Percentiles rank a stretch among this genome's conserved stretches.
Conservation (phyloP, 176 grass and related monocot species). For the Saccharum officinarum region DNA sequence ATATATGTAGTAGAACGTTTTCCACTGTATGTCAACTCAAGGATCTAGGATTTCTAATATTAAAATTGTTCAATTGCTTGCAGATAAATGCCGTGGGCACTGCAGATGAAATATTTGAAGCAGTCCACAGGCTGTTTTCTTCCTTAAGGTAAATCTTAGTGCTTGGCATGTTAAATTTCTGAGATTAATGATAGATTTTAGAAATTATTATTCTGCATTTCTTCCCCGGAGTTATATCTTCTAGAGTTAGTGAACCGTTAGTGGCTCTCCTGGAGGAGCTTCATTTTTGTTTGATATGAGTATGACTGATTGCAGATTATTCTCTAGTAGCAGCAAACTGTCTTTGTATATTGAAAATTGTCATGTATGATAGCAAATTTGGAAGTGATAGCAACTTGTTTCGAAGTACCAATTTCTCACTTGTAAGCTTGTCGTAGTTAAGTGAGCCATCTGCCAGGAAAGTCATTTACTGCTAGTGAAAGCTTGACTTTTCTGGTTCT, state of each 20-base stretch:
- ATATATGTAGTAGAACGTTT: not conserved
- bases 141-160: constrained; percentile 57
- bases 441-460: not conserved
- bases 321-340: constrained; percentile 18
- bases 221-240: not conserved
- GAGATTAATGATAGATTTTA: not conserved
- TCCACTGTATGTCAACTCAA: not conserved
- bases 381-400: constrained; percentile 4
- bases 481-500: not conserved
- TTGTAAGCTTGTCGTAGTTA: not conserved
- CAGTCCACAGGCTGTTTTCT: constrained; percentile 50
- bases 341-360: not conserved
- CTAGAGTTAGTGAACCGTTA: not conserved
- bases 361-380: not conserved
- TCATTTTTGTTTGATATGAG: not conserved
- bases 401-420: not conserved
- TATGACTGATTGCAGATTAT: not conserved
- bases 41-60: constrained; percentile 1
- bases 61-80: constrained; percentile 27
- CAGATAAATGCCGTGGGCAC: constrained; percentile 78
- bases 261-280: not conserved
- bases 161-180: not conserved
- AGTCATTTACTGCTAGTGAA: not conserved
- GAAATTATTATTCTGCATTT: not conserved
- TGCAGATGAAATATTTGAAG: constrained; percentile 80